These are phyloP conservation scores for Parachaetomium inaequale DNA, from an alignment of 495 filamentous ascomycete genomes.

Conservation along the genomic window DNA sequence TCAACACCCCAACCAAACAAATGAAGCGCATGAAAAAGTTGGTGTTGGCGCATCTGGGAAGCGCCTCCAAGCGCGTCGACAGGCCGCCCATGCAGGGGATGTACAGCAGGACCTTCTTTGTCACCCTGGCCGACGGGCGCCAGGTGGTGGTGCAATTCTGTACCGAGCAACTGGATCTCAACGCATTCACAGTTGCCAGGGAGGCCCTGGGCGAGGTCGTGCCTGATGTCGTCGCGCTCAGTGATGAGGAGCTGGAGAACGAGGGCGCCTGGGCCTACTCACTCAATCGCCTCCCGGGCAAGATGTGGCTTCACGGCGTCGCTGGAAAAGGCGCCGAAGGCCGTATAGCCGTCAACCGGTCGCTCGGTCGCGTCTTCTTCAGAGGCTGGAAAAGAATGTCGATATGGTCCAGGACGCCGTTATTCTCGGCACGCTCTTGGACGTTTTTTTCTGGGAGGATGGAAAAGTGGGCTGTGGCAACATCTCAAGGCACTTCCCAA, in stretches of 20 bases:
- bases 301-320: constrained; percentile 4
- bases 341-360: constrained; percentile 12
- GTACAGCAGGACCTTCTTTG: constrained; percentile 16
- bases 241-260: constrained; percentile 5
- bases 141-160: constrained; percentile 14
- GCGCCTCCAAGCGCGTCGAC: constrained; percentile 15
- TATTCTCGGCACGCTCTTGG: constrained; percentile 6
- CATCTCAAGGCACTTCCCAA: constrained; percentile 14
- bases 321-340: constrained; percentile 8
- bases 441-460: constrained; percentile 16
- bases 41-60: background rate
- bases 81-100: constrained; percentile 14
- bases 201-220: constrained; percentile 9
- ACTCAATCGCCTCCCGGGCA: constrained; percentile 12
- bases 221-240: constrained; percentile 1
- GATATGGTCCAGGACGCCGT: constrained; percentile 15
- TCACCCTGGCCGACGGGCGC: constrained; percentile 7
- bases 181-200: constrained; percentile 11
- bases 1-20: constrained; percentile 15
- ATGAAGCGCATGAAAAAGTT: constrained; percentile 11
- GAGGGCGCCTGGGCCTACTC: constrained; percentile 15
- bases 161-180: constrained; percentile 14
- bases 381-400: constrained; percentile 15
- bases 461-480: constrained; percentile 11
- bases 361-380: constrained; percentile 9